Base-by-base conservation (phyloP, 495 filamentous ascomycete genomes). In the Aspergillus haitiensis region DNA sequence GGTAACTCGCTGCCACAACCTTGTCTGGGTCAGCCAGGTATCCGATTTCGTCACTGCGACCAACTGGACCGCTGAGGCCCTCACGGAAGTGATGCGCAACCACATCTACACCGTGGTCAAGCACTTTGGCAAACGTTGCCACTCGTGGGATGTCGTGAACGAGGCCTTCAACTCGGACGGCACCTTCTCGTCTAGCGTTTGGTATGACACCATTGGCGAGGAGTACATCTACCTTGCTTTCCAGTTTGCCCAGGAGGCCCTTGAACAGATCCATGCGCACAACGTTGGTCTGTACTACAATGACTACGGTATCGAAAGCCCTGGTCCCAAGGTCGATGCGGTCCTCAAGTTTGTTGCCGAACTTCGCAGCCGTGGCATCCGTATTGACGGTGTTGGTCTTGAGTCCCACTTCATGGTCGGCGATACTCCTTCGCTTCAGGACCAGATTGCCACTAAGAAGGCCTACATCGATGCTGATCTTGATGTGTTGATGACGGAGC, bases 291-390 rank as follows among this genome's bases (percentile, higher is more conserved):
- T 88, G 21, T 87, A 84, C 66, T 85, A 84, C 71, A 87, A 87
- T 67, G 84, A 88, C 74, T 87, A 86, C 75, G 83, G 83, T 68
- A 81, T 87, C 62, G 84, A 86, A 69, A 73, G 72, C 63, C 72
- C 78, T 42, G 75, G 77, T 31, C 64, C 73, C 65, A 87, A 87
- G 70, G 72, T 78, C 18, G 60, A 67, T 47, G 67, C 65, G 9
- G 75, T 81, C 18, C 62, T 81, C 18, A 58, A 72, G 32, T 65
- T 87, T 40, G 78, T 86, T 62, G 59, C 67, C 42, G 68, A 78
- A 15, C 60, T 86, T 52, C 69, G 79, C 63, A 60, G 58, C 31
- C 74, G 75, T 31, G 79, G 78, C 51, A 73, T 82, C 13, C 79
- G 75, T 34, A 86, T 87, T 64, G 79, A 87, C 60, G 85, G 84